These are phyloP conservation scores for Nothopassalora personata DNA, from an alignment of 2,329 filamentous ascomycete species.

Conservation along the genomic window DNA sequence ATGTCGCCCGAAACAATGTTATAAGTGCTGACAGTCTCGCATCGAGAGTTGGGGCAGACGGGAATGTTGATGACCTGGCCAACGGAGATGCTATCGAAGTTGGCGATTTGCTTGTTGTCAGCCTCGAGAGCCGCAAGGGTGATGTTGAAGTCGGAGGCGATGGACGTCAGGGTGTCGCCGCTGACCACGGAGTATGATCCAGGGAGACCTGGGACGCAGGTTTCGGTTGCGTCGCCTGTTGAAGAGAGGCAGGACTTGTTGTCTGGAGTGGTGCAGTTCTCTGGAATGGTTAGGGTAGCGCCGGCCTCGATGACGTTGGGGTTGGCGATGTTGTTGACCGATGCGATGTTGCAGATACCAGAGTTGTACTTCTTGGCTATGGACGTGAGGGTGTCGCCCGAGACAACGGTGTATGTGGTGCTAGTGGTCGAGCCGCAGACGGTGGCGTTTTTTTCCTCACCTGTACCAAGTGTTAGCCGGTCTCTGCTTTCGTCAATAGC, in stretches of 20 bases:
- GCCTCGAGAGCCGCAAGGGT: slow-evolving; percentile 19
- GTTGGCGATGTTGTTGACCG: slow-evolving; percentile 29
- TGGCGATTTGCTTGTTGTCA: slow-evolving; percentile 24
- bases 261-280: slow-evolving; percentile 25
- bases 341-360: slow-evolving; percentile 27
- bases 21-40: slow-evolving; percentile 19
- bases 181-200: slow-evolving; percentile 19
- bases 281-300: slow-evolving; percentile 26
- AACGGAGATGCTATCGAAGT: slow-evolving; percentile 17
- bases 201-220: slow-evolving; percentile 23
- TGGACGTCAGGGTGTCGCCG: slow-evolving; percentile 21
- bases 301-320: slow-evolving; percentile 31
- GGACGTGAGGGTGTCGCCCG: slow-evolving; percentile 19
- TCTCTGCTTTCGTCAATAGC: not conserved
- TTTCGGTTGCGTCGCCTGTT: slow-evolving; percentile 9
- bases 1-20: slow-evolving; percentile 22
- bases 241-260: slow-evolving; percentile 21
- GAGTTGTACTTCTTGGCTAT: slow-evolving; percentile 10
- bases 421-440: slow-evolving; percentile 16
- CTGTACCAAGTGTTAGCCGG: not conserved
- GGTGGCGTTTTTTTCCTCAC: not conserved
- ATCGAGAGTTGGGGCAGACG: slow-evolving; percentile 20
- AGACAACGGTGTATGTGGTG: slow-evolving; percentile 17
- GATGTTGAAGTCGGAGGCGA: slow-evolving; percentile 21
- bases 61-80: slow-evolving; percentile 26